Evolutionary conservation across 2,329 filamentous ascomycete species (phyloP).

Genomic region (Pseudocercospora cruenta): DNA sequence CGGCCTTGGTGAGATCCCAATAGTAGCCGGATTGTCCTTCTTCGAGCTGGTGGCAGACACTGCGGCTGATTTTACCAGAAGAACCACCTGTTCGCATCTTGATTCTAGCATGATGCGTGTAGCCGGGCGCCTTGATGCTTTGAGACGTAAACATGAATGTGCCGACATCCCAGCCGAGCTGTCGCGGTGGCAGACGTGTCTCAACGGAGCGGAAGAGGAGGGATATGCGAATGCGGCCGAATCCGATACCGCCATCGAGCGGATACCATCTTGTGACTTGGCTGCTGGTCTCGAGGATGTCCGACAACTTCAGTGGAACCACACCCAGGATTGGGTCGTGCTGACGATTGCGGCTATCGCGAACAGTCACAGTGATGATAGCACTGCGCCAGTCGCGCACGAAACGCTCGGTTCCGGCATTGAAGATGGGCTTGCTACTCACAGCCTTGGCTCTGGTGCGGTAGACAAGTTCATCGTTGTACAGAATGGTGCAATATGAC

Average conservation of each 20-base stretch:
- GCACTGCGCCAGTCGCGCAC: slow-evolving; percentile 89
- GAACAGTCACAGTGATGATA: slow-evolving; percentile 84
- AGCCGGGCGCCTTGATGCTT: slow-evolving; percentile 67
- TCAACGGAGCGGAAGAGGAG: slow-evolving; percentile 89
- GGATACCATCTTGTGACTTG: slow-evolving; percentile 93
- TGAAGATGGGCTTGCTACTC: slow-evolving; percentile 94
- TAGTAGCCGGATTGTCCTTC: slow-evolving; percentile 58
- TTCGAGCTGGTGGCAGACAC: slow-evolving; percentile 62
- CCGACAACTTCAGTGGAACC: slow-evolving; percentile 82
- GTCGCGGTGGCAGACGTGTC: slow-evolving; percentile 77
- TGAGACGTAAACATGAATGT: slow-evolving; percentile 86
- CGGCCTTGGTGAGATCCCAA: slow-evolving; percentile 55
- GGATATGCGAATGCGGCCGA: slow-evolving; percentile 85
- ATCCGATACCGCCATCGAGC: slow-evolving; percentile 89
- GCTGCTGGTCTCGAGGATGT: slow-evolving; percentile 84
- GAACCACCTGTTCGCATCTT: slow-evolving; percentile 83
- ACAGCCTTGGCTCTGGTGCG: slow-evolving; percentile 94
- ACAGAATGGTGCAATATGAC: slow-evolving; percentile 88
- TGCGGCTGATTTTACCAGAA: slow-evolving; percentile 68
- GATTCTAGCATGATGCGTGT: slow-evolving; percentile 67
- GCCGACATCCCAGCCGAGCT: slow-evolving; percentile 93
- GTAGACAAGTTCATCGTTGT: slow-evolving; percentile 88
- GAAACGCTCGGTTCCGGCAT: slow-evolving; percentile 91
- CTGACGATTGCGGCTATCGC: slow-evolving; percentile 85
- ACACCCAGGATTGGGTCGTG: slow-evolving; percentile 95